These are phyloP conservation scores for Sclerotinia sclerotiorum DNA, from an alignment of 2,329 filamentous ascomycete species.

Conservation along the genomic window DNA sequence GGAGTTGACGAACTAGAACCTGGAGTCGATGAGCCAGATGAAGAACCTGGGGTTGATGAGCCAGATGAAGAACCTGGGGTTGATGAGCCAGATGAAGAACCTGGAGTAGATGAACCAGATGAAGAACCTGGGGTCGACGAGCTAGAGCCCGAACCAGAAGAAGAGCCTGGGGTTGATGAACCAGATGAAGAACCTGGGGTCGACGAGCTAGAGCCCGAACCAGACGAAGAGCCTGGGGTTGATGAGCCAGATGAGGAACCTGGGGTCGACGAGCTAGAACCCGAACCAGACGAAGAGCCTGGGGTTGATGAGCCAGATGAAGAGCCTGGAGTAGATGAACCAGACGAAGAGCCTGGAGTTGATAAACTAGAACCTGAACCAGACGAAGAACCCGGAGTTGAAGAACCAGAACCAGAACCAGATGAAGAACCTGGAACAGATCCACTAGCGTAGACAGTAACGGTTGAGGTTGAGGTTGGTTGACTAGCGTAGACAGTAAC, in stretches of 20 bases:
- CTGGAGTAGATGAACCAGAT: not conserved
- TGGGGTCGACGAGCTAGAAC: not conserved
- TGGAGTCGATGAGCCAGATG: not conserved
- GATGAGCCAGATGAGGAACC: not conserved
- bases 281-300: not conserved
- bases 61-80: not conserved
- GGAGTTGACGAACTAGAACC: not conserved
- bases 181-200: not conserved
- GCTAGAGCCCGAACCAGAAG: no score
- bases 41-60: not conserved
- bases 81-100: not conserved
- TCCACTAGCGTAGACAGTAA: no score
- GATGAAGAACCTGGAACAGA: not conserved
- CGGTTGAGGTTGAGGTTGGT: not conserved
- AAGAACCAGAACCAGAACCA: not conserved
- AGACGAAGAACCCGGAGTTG: not conserved
- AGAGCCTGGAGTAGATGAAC: not conserved
- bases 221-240: not conserved
- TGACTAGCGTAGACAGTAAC: constrained; percentile 6
- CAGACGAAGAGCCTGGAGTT: not conserved
- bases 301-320: not conserved
- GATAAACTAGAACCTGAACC: not conserved
- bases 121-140: not conserved
- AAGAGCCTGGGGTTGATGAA: not conserved
- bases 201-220: not conserved